Evolutionary conservation across 331 rosid genomes (phyloP).

Genomic region (Malus hybrid): DNA sequence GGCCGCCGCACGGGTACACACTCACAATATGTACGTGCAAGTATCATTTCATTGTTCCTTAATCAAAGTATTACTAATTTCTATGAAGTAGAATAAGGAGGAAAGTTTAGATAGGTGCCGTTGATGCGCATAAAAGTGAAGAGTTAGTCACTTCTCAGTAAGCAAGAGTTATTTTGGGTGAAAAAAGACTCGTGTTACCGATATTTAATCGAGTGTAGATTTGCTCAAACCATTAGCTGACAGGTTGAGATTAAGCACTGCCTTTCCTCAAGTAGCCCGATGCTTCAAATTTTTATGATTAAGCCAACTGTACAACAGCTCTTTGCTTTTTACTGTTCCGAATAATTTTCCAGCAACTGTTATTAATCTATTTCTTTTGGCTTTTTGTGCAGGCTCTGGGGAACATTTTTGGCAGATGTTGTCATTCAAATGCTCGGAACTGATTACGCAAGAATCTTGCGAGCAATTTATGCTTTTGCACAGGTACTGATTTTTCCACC

Average conservation of each 20-base stretch:
- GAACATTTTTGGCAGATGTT: conserved; percentile 82
- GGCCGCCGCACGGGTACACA: background rate
- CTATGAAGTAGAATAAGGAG: background rate
- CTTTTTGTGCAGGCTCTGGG: conserved; percentile 70
- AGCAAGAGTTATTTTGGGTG: conserved; percentile 1
- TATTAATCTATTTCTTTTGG: conserved; percentile 15
- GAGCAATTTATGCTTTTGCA: conserved; percentile 91
- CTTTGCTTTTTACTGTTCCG: background rate
- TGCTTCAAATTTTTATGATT: background rate
- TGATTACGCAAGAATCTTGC: conserved; percentile 84
- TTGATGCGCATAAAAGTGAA: background rate
- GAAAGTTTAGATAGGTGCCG: background rate
- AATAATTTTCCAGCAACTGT: background rate
- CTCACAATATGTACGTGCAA: background rate
- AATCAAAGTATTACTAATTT: background rate
- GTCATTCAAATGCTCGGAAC: conserved; percentile 98
- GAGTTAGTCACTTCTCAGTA: background rate
- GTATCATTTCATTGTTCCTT: background rate
- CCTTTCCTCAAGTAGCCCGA: background rate
- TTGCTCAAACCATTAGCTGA: too few relatives aligned
- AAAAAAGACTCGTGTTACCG: background rate
- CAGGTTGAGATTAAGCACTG: too few relatives aligned
- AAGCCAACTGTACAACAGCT: background rate
- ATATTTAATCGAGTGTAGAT: too few relatives aligned
- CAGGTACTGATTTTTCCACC: conserved; percentile 42